Evolutionary conservation across 495 filamentous ascomycete species (phyloP), one percentile per base, ranked within the genome.

Genomic region (Podospora comata): DNA sequence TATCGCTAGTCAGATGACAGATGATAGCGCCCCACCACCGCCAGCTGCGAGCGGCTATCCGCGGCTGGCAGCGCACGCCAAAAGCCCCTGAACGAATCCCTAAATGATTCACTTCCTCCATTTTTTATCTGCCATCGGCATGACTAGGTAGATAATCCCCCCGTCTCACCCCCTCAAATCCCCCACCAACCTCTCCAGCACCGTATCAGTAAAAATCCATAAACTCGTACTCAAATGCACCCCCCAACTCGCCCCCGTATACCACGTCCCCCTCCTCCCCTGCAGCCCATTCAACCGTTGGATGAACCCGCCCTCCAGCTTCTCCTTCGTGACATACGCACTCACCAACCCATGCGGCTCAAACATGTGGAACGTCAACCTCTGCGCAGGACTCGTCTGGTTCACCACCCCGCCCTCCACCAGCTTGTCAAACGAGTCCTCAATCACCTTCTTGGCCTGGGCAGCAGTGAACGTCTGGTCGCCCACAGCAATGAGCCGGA

Each of bases 221-320:
- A 81, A 65, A 53, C 68, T 72, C 30, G 78, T 78, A 62, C 78
- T 73, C 65, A 79, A 75, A 67, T 82, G 77, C 27, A 73, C 76
- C 4, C 72, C 72, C 62, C 78, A 81, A 13, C 79, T 75, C 30
- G 74, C 75, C 19, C 80, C 80, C 2, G 80, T 81, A 68, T 78
- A 84, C 75, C 77, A 83, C 15, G 80, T 83, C 18, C 68, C 73
- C 27, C 75, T 71, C 53, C 75, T 67, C 27, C 79, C 81, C 69
- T 84, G 81, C 5, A 83, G 70, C 7, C 70, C 73, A 44, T 81
- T 75, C 23, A 82, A 58, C 57, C 75, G 66, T 69, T 77, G 72
- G 19, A 78, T 78, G 56, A 80, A 80, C 0, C 80, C 80, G 23
- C 59, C 58, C 53, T 73, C 68, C 56, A 81, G 66, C 28, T 77